Evolutionary conservation across 768 basidiomycete genomes (phyloP).

Genomic region (Phlebiopsis gigantea): DNA sequence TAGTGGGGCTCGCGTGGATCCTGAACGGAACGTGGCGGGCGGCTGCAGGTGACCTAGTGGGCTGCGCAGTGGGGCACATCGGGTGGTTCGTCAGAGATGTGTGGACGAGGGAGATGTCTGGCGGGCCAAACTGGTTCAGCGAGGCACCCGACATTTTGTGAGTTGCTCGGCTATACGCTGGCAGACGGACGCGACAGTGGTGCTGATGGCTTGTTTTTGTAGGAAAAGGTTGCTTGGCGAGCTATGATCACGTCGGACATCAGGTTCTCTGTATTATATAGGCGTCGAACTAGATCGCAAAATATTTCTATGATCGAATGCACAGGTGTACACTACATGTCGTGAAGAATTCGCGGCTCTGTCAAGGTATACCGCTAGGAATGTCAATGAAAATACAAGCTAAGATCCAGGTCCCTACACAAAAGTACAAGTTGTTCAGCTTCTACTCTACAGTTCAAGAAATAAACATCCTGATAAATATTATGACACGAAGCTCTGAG

Average conservation of each 20-base stretch:
- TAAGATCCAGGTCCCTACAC: not conserved
- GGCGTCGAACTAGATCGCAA: not conserved
- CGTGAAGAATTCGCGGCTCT: not conserved
- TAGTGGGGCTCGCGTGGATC: conserved; percentile 83
- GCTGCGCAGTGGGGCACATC: conserved; percentile 83
- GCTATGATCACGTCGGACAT: not conserved
- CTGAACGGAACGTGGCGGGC: conserved; percentile 63
- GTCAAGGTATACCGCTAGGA: not conserved
- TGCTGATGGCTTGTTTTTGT: not conserved
- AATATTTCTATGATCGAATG: not conserved
- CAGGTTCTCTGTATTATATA: not conserved
- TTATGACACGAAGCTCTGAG: not conserved
- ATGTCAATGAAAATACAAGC: not conserved
- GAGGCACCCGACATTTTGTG: conserved; percentile 69
- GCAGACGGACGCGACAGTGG: not conserved
- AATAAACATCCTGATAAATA: too few species aligned
- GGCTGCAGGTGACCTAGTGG: conserved; percentile 75
- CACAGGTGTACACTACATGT: not conserved
- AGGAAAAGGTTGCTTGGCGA: conserved; percentile 15
- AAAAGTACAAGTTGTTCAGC: not conserved
- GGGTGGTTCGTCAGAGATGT: conserved; percentile 84
- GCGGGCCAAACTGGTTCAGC: conserved; percentile 65
- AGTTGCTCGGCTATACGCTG: conserved; percentile 28
- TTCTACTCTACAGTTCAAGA: not conserved
- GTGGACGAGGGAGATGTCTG: conserved; percentile 84